phyloP scores from a whole-genome alignment of 139 green algal species.

The Micractinium conductrix region DNA sequence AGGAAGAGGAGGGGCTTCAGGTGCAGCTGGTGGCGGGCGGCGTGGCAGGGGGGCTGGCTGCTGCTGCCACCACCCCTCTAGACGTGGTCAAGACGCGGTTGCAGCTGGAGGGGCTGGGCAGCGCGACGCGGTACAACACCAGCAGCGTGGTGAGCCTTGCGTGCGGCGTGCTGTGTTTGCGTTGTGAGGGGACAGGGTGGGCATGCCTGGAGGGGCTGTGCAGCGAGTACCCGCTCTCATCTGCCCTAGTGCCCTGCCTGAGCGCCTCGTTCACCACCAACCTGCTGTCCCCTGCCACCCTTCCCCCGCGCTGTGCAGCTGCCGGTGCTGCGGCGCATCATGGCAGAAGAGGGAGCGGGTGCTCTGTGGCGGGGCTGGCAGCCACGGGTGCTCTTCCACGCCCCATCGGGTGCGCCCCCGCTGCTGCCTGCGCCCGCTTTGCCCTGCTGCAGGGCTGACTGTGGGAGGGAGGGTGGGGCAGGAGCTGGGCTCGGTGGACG shows the following conservation, averaged over 20 bases:
- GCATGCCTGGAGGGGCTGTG: not conserved
- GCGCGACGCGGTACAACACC: constrained; percentile 60
- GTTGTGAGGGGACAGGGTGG: not conserved
- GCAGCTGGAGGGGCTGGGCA: constrained; percentile 82
- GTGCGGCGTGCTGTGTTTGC: no score
- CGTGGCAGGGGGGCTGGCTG: constrained; percentile 77
- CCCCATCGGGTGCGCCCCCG: constrained; percentile 59
- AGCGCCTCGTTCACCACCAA: not conserved
- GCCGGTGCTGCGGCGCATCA: constrained; percentile 73
- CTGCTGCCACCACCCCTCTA: constrained; percentile 84
- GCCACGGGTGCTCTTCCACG: constrained; percentile 94
- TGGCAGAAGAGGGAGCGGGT: constrained; percentile 77
- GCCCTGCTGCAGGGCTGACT: not conserved
- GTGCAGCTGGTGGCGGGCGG: constrained; percentile 78
- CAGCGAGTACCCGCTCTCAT: not conserved
- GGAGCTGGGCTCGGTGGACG: no score
- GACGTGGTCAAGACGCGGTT: constrained; percentile 95
- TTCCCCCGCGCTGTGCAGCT: constrained; percentile 49
- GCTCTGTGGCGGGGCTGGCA: constrained; percentile 84
- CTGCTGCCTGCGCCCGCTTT: not conserved
- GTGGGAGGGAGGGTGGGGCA: no score
- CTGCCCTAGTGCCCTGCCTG: not conserved
- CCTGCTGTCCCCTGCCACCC: not conserved
- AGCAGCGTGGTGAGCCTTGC: constrained; percentile 60
- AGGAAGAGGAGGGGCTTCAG: constrained; percentile 53